phyloP scores from a whole-genome alignment of 768 basidiomycete species.

The Boletus rex-veris region DNA sequence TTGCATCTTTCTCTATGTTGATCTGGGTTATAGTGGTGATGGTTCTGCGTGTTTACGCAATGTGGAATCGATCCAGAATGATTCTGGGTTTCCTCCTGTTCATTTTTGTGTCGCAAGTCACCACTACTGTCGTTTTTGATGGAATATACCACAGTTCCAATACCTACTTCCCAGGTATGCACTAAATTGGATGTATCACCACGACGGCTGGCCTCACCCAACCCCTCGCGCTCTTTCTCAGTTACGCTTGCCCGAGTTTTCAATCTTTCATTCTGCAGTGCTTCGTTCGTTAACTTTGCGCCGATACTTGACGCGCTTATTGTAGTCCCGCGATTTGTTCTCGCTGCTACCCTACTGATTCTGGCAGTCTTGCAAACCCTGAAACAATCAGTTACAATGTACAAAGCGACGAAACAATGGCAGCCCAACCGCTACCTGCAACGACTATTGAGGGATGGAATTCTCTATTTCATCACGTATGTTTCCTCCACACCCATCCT shows the following conservation, averaged over 20 bases:
- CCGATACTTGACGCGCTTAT: not conserved
- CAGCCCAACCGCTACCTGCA: slow-evolving; percentile 5
- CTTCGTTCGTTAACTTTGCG: not conserved
- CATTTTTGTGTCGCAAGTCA: not conserved
- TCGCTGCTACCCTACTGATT: not conserved
- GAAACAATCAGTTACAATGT: not conserved
- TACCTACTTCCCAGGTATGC: not conserved
- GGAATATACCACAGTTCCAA: not conserved
- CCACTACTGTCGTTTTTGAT: not conserved
- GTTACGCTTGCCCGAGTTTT: not conserved
- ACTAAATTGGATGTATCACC: not conserved
- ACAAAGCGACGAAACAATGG: slow-evolving; percentile 8
- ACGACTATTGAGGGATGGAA: slow-evolving; percentile 4
- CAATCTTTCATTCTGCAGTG: not conserved
- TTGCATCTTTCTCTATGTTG: not conserved
- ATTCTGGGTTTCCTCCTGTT: not conserved
- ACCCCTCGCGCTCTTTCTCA: not conserved
- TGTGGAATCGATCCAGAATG: not conserved
- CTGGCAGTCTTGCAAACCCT: not conserved
- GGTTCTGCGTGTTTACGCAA: slow-evolving; percentile 5
- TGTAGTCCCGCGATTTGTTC: not conserved
- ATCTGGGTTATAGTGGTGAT: not conserved
- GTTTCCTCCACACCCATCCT: not conserved
- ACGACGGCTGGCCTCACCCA: too few relatives aligned
- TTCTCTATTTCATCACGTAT: slow-evolving; percentile 10